Base-by-base conservation (phyloP, 2,329 filamentous ascomycete genomes). In the Phialophora expanda region DNA sequence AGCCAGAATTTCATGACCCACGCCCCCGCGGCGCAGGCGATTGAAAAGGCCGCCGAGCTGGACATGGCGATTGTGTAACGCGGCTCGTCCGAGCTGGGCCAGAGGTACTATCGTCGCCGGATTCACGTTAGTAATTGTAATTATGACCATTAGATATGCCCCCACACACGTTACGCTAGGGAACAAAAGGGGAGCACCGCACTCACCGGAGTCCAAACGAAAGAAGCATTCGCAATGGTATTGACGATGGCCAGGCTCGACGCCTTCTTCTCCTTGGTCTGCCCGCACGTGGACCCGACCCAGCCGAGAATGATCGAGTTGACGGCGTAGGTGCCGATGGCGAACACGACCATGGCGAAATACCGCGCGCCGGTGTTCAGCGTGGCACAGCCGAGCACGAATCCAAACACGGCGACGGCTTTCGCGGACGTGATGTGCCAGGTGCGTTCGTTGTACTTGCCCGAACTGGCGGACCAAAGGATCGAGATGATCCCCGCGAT, bases 351-450 rank as follows among this genome's bases (percentile, higher is more conserved):
- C 46, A 65, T 70, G 8, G 75, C 70, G 44, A 75, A 66, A 58
- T 75, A 76, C 9, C 75, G 70, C 3, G 72, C 74, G 0, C 72
- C 72, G 0, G 71, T 73, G 74, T n/a, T 75, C 71, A 32, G 85
- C 0, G 89, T 91, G 0, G 74, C 66, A 61, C 72, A 72, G 3
- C 73, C 70, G 44, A 72, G 66, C 12, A 69, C 44, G 51, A 66
- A 68, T 2, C 68, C 66, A 0, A 79, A 78, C 2, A 91, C 80
- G 12, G 86, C 85, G 46, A 91, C 78, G 62, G 80, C 83, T 12
- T 91, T 80, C 0, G 89, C 88, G 1, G 86, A 64, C 0, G 82
- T 81, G 66, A 92, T 84, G 76, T 92, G 90, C 75, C 85, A 86
- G 76, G 87, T 91, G 4, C 89, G 84, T 76, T 92, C 89, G 70